Percentiles rank a stretch among this genome's conserved stretches.
These are phyloP conservation scores for Polygonum maritimum DNA, from an alignment of 148 eudicot species.

Conservation along the genomic window DNA sequence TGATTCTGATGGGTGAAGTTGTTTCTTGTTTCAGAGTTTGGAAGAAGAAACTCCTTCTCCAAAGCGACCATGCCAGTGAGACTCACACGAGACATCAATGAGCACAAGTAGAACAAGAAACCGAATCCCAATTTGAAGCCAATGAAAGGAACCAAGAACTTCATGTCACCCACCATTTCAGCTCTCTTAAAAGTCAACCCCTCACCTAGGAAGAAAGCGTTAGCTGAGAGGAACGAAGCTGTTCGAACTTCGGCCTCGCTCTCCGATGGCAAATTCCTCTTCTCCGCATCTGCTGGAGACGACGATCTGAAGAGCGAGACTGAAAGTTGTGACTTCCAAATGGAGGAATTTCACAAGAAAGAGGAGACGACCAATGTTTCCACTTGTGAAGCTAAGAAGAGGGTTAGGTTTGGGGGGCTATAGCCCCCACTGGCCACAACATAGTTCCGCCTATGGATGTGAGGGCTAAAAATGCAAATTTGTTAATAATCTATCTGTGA, in stretches of 20 bases:
- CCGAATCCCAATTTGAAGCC: slow-evolving; percentile 29
- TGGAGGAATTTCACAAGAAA: neutral
- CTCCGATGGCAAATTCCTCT: slow-evolving; percentile 46
- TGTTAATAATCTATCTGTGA: no score
- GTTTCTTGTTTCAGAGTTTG: slow-evolving; percentile 29
- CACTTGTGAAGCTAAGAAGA: slow-evolving; percentile 15
- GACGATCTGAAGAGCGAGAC: neutral
- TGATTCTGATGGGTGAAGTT: neutral
- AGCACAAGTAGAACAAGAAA: slow-evolving; percentile 76
- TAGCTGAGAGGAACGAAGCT: slow-evolving; percentile 75
- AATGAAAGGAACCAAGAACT: slow-evolving; percentile 35
- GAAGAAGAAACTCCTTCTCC: slow-evolving; percentile 30
- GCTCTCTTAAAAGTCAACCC: slow-evolving; percentile 79
- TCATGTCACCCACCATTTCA: slow-evolving; percentile 91
- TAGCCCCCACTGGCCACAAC: no score
- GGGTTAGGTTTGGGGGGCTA: slow-evolving; percentile 9
- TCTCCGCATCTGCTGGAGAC: slow-evolving; percentile 18
- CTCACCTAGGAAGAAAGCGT: slow-evolving; percentile 72
- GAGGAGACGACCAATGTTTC: neutral
- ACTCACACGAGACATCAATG: slow-evolving; percentile 1
- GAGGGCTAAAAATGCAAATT: no score
- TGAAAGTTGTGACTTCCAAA: neutral
- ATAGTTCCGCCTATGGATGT: no score
- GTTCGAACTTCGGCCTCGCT: slow-evolving; percentile 56
- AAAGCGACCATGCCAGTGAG: neutral